These are phyloP conservation scores for Phytophthora tentaculata DNA, from an alignment of 352 stramenopile genomes.

Conservation along the genomic window DNA sequence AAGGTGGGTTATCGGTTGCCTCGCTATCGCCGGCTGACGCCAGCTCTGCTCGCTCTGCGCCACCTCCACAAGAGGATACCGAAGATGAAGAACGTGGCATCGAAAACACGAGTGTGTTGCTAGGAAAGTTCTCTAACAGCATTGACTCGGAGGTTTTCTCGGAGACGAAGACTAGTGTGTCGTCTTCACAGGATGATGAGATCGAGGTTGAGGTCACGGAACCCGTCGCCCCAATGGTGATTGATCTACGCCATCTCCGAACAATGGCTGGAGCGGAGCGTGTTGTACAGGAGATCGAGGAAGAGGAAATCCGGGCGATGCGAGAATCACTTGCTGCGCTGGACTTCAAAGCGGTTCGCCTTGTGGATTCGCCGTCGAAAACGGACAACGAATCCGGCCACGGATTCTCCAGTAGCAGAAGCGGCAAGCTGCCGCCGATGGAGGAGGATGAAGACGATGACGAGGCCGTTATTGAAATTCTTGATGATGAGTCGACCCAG, in stretches of 20 bases:
- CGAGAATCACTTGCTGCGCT: slow-evolving; percentile 39
- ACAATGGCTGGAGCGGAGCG: slow-evolving; percentile 44
- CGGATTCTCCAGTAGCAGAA: slow-evolving; percentile 26
- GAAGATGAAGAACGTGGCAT: slow-evolving; percentile 18
- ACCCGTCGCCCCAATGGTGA: slow-evolving; percentile 30
- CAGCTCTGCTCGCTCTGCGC: slow-evolving; percentile 17
- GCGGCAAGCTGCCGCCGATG: slow-evolving; percentile 32
- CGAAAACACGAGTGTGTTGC: slow-evolving; percentile 11
- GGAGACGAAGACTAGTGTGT: slow-evolving; percentile 42
- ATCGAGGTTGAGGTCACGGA: slow-evolving; percentile 25
- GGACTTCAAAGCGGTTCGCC: slow-evolving; percentile 33
- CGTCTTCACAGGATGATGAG: slow-evolving; percentile 36
- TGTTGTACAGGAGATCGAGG: slow-evolving; percentile 41
- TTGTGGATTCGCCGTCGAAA: slow-evolving; percentile 23
- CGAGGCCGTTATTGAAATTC: slow-evolving; percentile 34
- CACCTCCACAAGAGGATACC: slow-evolving; percentile 15
- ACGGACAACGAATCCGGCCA: slow-evolving; percentile 10
- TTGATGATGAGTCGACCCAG: slow-evolving; percentile 22
- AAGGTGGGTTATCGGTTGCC: slow-evolving; percentile 13
- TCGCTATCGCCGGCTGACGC: slow-evolving; percentile 20
- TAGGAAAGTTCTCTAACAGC: slow-evolving; percentile 23
- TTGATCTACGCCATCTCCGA: slow-evolving; percentile 44
- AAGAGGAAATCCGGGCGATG: slow-evolving; percentile 41
- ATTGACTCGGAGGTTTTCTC: slow-evolving; percentile 33
- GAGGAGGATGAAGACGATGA: slow-evolving; percentile 34